Evolutionary conservation across 805 yeast species (phyloP).

Genomic region (Candida boleticola): DNA sequence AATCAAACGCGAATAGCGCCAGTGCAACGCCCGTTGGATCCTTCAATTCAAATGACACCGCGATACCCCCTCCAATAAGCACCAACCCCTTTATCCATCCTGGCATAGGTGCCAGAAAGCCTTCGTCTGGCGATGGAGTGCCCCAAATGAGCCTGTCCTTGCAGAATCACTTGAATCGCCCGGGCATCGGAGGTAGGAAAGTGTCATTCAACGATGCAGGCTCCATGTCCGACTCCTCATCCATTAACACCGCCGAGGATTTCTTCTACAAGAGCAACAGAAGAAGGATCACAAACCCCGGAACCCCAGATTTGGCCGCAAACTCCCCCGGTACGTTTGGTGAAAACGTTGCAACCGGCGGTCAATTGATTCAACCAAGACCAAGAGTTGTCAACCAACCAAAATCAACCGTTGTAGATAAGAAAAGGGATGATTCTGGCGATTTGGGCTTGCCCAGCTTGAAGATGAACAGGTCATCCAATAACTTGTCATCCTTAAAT

Average conservation of each 20-base stretch:
- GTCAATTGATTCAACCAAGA: conserved; percentile 43
- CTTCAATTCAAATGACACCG: no score
- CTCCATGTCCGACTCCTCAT: conserved; percentile 15
- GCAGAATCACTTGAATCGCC: no score
- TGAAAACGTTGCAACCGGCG: conserved; percentile 13
- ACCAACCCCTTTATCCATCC: conserved; percentile 4
- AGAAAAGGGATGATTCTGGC: conserved; percentile 18
- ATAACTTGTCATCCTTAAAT: conserved; percentile 18
- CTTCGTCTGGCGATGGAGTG: neutral
- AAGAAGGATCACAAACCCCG: neutral
- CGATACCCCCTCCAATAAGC: conserved; percentile 9
- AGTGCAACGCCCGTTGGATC: no score
- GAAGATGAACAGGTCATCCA: conserved; percentile 31
- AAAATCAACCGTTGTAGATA: conserved; percentile 33
- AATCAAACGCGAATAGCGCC: no score
- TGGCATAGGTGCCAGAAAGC: neutral
- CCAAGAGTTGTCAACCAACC: conserved; percentile 24
- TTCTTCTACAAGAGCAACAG: conserved; percentile 46
- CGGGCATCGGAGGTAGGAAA: neutral
- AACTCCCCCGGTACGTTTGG: conserved; percentile 4
- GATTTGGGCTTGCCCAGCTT: conserved; percentile 36
- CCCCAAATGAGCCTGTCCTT: neutral
- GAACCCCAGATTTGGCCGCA: neutral
- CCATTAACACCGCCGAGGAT: conserved; percentile 45
- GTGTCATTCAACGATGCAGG: neutral